Percentiles rank a stretch among this genome's conserved stretches.
These are phyloP conservation scores for Aspergillus japonicus DNA, from an alignment of 2,329 filamentous ascomycete species.

Conservation along the genomic window DNA sequence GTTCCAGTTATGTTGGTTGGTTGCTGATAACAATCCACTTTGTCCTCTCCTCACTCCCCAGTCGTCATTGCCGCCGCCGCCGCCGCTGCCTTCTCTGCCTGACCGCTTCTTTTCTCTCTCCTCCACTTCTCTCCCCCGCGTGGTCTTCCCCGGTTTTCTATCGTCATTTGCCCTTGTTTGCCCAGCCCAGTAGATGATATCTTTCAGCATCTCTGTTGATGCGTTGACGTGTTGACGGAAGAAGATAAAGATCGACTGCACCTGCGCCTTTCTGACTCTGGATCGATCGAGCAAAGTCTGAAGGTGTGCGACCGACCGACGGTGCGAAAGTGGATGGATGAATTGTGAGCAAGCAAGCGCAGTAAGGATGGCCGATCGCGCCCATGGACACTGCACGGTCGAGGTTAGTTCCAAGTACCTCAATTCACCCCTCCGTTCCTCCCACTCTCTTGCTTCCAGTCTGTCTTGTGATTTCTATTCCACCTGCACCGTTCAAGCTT, in stretches of 20 bases:
- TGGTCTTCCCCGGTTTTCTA: not conserved
- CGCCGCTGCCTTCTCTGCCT: not conserved
- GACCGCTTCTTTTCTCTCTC: not conserved
- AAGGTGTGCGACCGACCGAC: not conserved
- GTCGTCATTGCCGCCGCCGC: not conserved
- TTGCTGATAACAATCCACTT: not conserved
- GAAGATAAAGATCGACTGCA: not conserved
- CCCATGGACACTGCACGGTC: not conserved
- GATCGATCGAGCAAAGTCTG: not conserved
- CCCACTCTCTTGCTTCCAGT: not conserved
- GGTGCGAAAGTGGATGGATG: not conserved
- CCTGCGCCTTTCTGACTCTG: not conserved
- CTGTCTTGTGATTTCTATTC: not conserved
- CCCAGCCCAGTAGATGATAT: not conserved
- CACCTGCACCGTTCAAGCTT: not conserved
- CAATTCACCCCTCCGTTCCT: not conserved
- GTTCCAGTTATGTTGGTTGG: no score
- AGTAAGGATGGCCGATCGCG: not conserved
- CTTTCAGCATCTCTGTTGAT: not conserved
- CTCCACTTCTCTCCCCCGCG: not conserved
- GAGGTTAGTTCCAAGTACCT: not conserved
- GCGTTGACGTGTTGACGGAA: not conserved
- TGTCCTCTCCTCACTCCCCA: no score
- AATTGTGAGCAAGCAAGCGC: not conserved
- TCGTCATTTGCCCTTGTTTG: not conserved